A percentile compares a stretch with the other conserved stretches of the same genome.
phyloP scores from a whole-genome alignment of 768 basidiomycete species.

The Mycena filopes region DNA sequence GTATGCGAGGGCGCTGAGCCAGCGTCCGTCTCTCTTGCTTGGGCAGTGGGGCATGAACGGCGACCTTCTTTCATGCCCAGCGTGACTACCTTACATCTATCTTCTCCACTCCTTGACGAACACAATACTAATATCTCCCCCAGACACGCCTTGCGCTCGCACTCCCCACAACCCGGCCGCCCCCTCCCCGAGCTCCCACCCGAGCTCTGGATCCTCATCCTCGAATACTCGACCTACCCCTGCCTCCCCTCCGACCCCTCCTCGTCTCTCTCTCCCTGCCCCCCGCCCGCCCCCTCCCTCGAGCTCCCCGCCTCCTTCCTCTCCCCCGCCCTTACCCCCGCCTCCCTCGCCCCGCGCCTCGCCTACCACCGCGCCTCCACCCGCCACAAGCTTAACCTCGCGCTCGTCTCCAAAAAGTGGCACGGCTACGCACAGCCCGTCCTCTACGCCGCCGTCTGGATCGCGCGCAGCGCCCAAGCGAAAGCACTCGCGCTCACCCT shows the following conservation, averaged over 20 bases:
- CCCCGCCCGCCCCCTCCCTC: conserved; percentile 61
- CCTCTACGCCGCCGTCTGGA: conserved; percentile 79
- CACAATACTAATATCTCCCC: background rate
- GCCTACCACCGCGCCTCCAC: conserved; percentile 59
- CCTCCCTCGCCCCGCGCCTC: conserved; percentile 48
- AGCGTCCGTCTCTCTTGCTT: too few species aligned
- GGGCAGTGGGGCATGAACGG: too few species aligned
- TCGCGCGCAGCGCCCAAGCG: conserved; percentile 63
- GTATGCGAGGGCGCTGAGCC: too few species aligned
- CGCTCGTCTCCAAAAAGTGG: conserved; percentile 68
- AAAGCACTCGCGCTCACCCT: conserved; percentile 51
- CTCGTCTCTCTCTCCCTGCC: conserved; percentile 38
- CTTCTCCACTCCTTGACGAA: too few species aligned
- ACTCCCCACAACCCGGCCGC: background rate
- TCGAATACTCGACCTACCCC: conserved; percentile 64
- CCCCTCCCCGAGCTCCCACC: conserved; percentile 59
- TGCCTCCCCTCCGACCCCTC: conserved; percentile 33
- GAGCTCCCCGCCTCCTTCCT: conserved; percentile 70
- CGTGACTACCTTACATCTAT: too few species aligned
- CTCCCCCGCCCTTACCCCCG: conserved; percentile 50
- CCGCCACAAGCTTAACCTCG: conserved; percentile 59
- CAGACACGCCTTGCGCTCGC: background rate
- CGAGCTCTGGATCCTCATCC: conserved; percentile 74
- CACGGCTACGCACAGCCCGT: conserved; percentile 62
- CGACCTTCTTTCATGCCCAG: too few species aligned